Base-by-base conservation (phyloP, 139 green algal species). In the Closterium sp. region DNA sequence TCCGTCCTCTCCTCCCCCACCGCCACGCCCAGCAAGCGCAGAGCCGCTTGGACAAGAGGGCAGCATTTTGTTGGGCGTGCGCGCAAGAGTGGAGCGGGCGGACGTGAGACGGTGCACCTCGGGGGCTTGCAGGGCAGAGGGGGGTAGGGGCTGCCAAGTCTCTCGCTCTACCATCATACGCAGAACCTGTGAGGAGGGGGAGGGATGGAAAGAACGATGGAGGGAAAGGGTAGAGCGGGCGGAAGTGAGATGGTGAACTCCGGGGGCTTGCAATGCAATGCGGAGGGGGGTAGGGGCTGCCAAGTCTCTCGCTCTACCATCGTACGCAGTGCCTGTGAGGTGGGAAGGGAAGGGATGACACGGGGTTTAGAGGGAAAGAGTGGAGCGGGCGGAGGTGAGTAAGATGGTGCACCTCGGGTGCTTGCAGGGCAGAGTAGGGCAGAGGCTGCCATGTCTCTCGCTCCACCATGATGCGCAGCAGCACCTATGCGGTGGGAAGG, bases 391-490 rank as follows among this genome's bases (percentile, higher is more conserved):
- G 55, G 55, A 76, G 55, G 25, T 76, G 55, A 76, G n/a, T n/a
- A n/a, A n/a, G 55, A 76, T 76, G 55, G 4, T 55, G 55, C 25
- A 12, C 55, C 55, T 76, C 55, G 55, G 55, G 55, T 16, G 55
- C 55, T 76, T 93, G 12, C 25, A 94, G 28, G 25, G 91, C 16
- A 5, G 69, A 36, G 5, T 32, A 34, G 19, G 88, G 88, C 31
- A 94, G 55, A 23, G 19, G 81, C n/a, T 94, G 35, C 91, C 91
- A 94, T 8, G 23, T 87, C 23, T 94, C 88, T n/a, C 83, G 28
- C 33, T 94, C 91, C 32, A 92, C 31, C 88, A 93, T 93, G 88
- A 92, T 94, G 9, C 88, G 36, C 38, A 92, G 10, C 34, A 94
- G 88, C 91, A n/a, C n/a, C n/a, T n/a, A n/a, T n/a, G n/a, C n/a